Percentiles rank a stretch among this genome's conserved stretches.
Evolutionary conservation across 2,329 filamentous ascomycete species (phyloP).

Genomic region (Paracoccidioides lutzii): DNA sequence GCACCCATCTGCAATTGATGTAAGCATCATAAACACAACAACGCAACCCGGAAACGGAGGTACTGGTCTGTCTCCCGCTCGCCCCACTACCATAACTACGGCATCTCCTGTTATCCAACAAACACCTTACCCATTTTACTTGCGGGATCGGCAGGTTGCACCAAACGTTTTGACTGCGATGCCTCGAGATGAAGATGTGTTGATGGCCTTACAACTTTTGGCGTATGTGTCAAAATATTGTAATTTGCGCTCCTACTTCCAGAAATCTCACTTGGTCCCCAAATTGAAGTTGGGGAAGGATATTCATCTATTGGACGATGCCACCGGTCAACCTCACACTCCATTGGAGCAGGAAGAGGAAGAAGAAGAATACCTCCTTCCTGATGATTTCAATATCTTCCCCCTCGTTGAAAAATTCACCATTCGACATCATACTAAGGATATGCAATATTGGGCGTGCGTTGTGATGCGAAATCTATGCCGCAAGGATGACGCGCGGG

Average conservation of each 20-base stretch:
- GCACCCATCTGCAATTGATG: conserved; percentile 70
- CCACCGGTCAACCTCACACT: conserved; percentile 34
- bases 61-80: conserved; percentile 61
- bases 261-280: conserved; percentile 85
- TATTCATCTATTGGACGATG: conserved; percentile 63
- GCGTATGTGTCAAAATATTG: conserved; percentile 99
- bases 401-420: conserved; percentile 97
- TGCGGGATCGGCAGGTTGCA: conserved; percentile 58
- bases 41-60: conserved; percentile 53
- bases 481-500: conserved; percentile 88
- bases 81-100: conserved; percentile 42
- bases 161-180: conserved; percentile 74
- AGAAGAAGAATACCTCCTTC: conserved; percentile 76
- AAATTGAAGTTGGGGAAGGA: conserved; percentile 82
- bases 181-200: conserved; percentile 91
- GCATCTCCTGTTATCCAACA: conserved; percentile 60
- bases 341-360: conserved; percentile 37
- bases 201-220: conserved; percentile 93
- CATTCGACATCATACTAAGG: conserved; percentile 81
- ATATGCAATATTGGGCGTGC: conserved; percentile 99
- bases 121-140: conserved; percentile 63
- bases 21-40: conserved; percentile 63
- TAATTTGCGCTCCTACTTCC: conserved; percentile 88
- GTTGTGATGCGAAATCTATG: conserved; percentile 98
- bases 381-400: conserved; percentile 97